Conservation (phyloP, 495 filamentous ascomycete species). For the Neurospora sp. region DNA sequence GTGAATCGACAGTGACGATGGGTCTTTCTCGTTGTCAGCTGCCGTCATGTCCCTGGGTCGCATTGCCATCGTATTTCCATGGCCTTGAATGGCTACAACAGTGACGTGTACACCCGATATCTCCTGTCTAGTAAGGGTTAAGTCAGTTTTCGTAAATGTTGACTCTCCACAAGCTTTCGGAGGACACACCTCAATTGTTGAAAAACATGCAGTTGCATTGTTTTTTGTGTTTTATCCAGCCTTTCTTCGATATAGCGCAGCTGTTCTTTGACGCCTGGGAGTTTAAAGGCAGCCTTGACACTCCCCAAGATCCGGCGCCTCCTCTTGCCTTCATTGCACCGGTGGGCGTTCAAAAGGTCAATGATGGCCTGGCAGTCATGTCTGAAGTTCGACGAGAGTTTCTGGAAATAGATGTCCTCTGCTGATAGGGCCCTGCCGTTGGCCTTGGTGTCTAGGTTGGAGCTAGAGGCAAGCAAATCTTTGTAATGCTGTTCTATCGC, state of each 20-base stretch:
- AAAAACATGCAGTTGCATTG: not conserved
- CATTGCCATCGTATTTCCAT: not conserved
- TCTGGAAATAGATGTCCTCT: not conserved
- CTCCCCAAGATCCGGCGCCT: not conserved
- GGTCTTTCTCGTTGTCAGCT: not conserved
- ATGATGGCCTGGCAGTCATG: not conserved
- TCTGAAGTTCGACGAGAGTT: not conserved
- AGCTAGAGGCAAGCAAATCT: not conserved
- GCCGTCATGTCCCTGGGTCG: not conserved
- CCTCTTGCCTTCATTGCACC: not conserved
- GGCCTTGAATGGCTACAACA: not conserved
- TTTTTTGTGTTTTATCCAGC: not conserved
- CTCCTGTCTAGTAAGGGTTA: not conserved
- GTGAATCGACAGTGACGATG: not conserved
- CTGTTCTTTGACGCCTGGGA: not conserved
- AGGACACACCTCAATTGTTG: not conserved
- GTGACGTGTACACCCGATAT: not conserved
- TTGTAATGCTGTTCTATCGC: not conserved
- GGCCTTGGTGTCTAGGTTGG: not conserved
- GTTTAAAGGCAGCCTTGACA: not conserved
- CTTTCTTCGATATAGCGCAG: not conserved
- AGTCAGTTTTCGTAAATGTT: not conserved
- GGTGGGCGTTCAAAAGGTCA: not conserved
- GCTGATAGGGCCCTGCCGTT: not conserved
- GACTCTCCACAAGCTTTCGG: not conserved